Conservation (phyloP, 2,329 filamentous ascomycete genomes). For the Claviceps spartinae region DNA sequence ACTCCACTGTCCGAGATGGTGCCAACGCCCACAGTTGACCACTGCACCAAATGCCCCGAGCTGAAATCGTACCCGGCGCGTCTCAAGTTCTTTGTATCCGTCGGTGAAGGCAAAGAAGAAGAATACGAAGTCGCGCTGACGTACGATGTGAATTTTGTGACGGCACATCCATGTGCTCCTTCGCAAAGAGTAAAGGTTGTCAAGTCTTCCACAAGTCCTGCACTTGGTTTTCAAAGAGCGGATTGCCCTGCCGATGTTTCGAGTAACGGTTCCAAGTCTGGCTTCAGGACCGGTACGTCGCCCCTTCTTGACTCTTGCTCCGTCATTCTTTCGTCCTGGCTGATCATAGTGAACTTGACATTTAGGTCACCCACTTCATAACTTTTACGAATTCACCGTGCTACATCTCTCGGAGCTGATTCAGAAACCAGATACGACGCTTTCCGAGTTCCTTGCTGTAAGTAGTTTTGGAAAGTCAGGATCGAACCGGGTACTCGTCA, state of each 20-base stretch:
- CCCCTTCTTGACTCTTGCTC: not conserved
- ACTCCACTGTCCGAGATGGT: conserved; percentile 30
- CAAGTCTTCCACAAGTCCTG: conserved; percentile 45
- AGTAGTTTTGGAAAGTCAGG: conserved; percentile 19
- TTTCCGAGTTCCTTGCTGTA: conserved; percentile 32
- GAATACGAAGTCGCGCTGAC: conserved; percentile 32
- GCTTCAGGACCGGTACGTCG: conserved; percentile 32
- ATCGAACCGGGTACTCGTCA: conserved; percentile 35
- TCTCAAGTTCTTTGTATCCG: conserved; percentile 21
- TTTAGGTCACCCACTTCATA: conserved; percentile 50
- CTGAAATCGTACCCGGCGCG: conserved; percentile 22
- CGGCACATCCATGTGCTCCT: conserved; percentile 50
- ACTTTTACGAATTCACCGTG: conserved; percentile 45
- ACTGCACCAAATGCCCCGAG: conserved; percentile 18
- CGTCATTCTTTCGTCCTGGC: not conserved
- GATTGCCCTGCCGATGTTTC: conserved; percentile 33
- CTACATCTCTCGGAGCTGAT: conserved; percentile 46
- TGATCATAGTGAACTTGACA: not conserved
- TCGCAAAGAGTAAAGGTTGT: conserved; percentile 43
- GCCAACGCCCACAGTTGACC: conserved; percentile 24
- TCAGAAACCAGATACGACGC: conserved; percentile 28
- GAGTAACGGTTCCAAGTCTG: conserved; percentile 31
- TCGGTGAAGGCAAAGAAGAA: conserved; percentile 26
- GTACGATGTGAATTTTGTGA: conserved; percentile 51
- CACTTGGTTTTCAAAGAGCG: conserved; percentile 35